These are phyloP conservation scores for Candida montana DNA, from an alignment of 805 yeast genomes.

Conservation along the genomic window DNA sequence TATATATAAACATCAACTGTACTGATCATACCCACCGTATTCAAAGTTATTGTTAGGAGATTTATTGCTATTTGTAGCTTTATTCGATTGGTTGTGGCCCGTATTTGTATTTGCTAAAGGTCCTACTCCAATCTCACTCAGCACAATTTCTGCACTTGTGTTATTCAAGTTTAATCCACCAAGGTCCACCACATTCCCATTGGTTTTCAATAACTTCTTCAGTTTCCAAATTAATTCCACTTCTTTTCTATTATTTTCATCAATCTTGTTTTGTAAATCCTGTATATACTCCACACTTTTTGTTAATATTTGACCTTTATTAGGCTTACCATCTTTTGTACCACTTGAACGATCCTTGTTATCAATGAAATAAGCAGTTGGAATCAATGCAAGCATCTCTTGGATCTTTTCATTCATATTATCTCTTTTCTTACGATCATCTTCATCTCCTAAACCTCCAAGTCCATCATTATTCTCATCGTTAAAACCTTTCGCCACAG, in stretches of 20 bases:
- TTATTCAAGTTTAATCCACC: constrained; percentile 38
- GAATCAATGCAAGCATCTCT: constrained; percentile 42
- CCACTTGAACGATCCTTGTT: constrained; percentile 45
- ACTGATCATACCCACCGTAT: constrained; percentile 35
- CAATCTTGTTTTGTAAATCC: constrained; percentile 64
- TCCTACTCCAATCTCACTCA: constrained; percentile 79
- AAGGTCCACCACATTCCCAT: constrained; percentile 31
- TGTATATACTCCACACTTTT: constrained; percentile 72
- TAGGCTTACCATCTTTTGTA: constrained; percentile 79
- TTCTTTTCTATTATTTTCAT: constrained; percentile 72
- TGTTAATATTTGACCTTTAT: constrained; percentile 74
- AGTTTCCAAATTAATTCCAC: constrained; percentile 63
- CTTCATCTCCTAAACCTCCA: constrained; percentile 17
- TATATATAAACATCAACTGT: constrained; percentile 16
- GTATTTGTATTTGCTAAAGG: constrained; percentile 47
- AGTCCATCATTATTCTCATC: constrained; percentile 15
- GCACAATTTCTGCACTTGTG: constrained; percentile 75
- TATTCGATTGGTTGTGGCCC: constrained; percentile 26
- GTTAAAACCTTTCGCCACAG: constrained; percentile 6
- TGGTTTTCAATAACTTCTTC: constrained; percentile 44
- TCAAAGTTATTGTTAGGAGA: constrained; percentile 30
- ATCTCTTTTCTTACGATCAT: constrained; percentile 47
- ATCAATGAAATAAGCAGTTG: constrained; percentile 41
- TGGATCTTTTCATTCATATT: constrained; percentile 55
- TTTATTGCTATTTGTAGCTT: constrained; percentile 5